Percentiles rank a stretch among this genome's conserved stretches.
Evolutionary conservation across 352 stramenopile species (phyloP).

Genomic region (Elongisporangium prolatum): DNA sequence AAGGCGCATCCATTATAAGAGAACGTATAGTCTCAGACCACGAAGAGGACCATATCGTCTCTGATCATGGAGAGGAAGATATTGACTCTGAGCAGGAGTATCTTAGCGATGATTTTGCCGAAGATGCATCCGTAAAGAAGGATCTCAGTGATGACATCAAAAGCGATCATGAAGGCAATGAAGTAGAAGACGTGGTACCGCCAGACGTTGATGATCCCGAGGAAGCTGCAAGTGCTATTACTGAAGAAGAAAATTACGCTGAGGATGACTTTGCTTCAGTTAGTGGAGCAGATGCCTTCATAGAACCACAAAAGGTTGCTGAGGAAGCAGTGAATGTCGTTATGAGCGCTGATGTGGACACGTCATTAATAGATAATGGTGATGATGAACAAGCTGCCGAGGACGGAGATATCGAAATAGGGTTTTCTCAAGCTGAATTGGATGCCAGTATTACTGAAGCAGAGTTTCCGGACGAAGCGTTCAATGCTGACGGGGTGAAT

Average conservation of each 20-base stretch:
- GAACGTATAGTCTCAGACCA: no score
- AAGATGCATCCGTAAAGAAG: not conserved
- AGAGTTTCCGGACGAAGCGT: conserved; percentile 29
- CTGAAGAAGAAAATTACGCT: not conserved
- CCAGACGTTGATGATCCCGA: conserved; percentile 8
- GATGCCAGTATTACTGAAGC: conserved; percentile 6
- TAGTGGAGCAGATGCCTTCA: not conserved
- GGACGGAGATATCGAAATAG: not conserved
- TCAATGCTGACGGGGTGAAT: conserved; percentile 1
- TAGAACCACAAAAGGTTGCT: not conserved
- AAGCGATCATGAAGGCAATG: conserved; percentile 3
- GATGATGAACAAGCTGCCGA: conserved; percentile 2
- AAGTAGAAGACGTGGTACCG: not conserved
- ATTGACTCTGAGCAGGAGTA: no score
- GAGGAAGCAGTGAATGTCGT: not conserved
- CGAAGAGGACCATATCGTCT: conserved; percentile 5
- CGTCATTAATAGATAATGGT: not conserved
- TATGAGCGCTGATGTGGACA: not conserved
- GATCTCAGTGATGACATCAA: conserved; percentile 1
- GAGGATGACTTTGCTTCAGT: not conserved
- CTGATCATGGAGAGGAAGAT: conserved; percentile 3
- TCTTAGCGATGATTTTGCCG: not conserved
- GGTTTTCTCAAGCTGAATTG: not conserved
- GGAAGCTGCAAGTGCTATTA: not conserved
- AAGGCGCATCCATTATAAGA: conserved; percentile 2